Base-by-base conservation (phyloP, 768 basidiomycete species). In the Fistulinella prunicolor region DNA sequence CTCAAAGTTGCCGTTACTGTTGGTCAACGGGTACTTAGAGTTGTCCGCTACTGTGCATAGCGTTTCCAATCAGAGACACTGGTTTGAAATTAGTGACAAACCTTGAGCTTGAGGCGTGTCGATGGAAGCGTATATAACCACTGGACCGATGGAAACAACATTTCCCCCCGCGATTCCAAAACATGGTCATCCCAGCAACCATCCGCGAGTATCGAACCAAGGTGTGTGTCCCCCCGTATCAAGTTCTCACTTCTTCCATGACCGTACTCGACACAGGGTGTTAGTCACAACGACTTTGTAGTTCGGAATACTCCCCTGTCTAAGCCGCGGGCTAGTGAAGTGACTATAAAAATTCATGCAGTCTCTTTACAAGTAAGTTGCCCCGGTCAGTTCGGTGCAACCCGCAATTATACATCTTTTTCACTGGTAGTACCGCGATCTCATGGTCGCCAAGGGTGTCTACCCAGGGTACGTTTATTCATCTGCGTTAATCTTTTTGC, bases 321-420 rank as follows among this genome's bases (percentile, higher is more conserved):
- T 0, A 54, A 64, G 42, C 75, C 72, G 2, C 73, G 68, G 41
- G 60, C 77, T 1, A 69, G 61, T 20, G 75, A 84, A 45, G 81
- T 81, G 7, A 70, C 81, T 21, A 74, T 83, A 52, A 79, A 77
- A 55, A 66, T 78, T 9, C 75, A 78, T 46, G 78, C 80, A 0
- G 79, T 80, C 14, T 83, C 81, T 28, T 65, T 83, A 9, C 76
- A 81, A 63, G 76, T 74, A 41, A 41, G 36, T 14, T 12, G 10
- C 9, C 9, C 21, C n/a, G n/a, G n/a, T 30, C 22, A 10, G 21
- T 42, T 4, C 3, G 7, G 20, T 19, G 6, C 20, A 23, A 29
- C 6, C 20, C 26, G 17, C 26, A 36, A 22, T 20, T 22, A 44
- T 9, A 19, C 35, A 14, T 44, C 10, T 30, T n/a, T 9, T 39